Conservation (phyloP, 2,329 filamentous ascomycete species). For the Stachybotrys chartarum region DNA sequence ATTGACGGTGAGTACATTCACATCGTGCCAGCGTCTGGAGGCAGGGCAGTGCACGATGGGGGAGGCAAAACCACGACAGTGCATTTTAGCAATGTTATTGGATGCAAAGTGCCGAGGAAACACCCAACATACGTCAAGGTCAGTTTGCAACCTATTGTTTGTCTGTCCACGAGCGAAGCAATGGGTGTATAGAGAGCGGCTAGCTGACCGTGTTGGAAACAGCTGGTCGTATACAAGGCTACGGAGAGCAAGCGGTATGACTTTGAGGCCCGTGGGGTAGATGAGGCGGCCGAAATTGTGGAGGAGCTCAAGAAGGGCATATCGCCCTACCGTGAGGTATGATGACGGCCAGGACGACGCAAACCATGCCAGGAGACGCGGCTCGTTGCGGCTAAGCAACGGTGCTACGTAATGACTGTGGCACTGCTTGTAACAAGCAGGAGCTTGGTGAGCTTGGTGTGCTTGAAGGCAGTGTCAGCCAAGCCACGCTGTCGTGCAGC, state of each 20-base stretch:
- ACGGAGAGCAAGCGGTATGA: conserved; percentile 77
- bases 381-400: neutral
- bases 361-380: too few relatives aligned
- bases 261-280: conserved; percentile 67
- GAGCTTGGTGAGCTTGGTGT: neutral
- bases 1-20: conserved; percentile 85
- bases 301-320: conserved; percentile 71
- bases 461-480: neutral
- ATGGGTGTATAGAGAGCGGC: too few relatives aligned
- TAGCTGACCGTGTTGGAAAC: conserved; percentile 2
- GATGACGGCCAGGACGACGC: neutral
- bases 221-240: conserved; percentile 67
- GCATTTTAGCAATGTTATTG: conserved; percentile 75
- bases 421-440: neutral
- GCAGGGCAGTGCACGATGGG: conserved; percentile 57
- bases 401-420: neutral
- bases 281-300: conserved; percentile 74
- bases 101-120: conserved; percentile 72
- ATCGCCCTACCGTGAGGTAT: conserved; percentile 53
- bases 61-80: conserved; percentile 71
- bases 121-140: conserved; percentile 78
- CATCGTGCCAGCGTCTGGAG: conserved; percentile 65
- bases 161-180: neutral
- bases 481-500: neutral
- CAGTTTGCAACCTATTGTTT: conserved; percentile 12